A percentile compares a stretch with the other conserved stretches of the same genome.
These are phyloP conservation scores for Candida neerlandica DNA, from an alignment of 1,139 yeast species.

Conservation along the genomic window DNA sequence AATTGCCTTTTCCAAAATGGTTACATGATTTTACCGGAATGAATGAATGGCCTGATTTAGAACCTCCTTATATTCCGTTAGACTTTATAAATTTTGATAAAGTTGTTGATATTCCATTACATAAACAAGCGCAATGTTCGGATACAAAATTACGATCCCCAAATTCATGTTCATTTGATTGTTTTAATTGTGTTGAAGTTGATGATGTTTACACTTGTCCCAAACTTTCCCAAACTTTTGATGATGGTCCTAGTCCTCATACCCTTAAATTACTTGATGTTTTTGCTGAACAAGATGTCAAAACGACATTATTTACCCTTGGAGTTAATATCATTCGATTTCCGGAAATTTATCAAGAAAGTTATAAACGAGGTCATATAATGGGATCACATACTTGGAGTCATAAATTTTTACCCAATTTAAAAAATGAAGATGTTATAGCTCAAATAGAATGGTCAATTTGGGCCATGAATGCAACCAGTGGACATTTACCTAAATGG, in stretches of 20 bases:
- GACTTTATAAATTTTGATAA: conserved; percentile 62
- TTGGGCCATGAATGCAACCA: conserved; percentile 98
- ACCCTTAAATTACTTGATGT: conserved; percentile 61
- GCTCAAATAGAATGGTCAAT: conserved; percentile 95
- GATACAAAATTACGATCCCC: conserved; percentile 18
- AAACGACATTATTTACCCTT: conserved; percentile 79
- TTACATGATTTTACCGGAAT: conserved; percentile 72
- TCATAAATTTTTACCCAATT: conserved; percentile 78
- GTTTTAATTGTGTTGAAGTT: conserved; percentile 73
- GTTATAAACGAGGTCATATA: conserved; percentile 67
- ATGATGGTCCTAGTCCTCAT: conserved; percentile 87
- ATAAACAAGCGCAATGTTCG: conserved; percentile 65
- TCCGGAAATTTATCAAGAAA: conserved; percentile 70
- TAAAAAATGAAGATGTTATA: conserved; percentile 75
- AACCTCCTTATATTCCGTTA: conserved; percentile 85
- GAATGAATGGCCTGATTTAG: conserved; percentile 76
- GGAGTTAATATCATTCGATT: conserved; percentile 77
- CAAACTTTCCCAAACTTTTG: conserved; percentile 81
- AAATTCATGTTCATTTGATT: conserved; percentile 80
- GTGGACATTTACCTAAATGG: conserved; percentile 86
- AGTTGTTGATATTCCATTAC: conserved; percentile 46
- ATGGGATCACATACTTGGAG: conserved; percentile 94
- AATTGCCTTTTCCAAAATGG: conserved; percentile 76
- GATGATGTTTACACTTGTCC: conserved; percentile 83
- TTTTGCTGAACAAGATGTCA: conserved; percentile 35